Percentiles rank a stretch among this genome's conserved stretches.
Conservation (phyloP, 306 rosid genomes). For the Begonia fuchsioides region DNA sequence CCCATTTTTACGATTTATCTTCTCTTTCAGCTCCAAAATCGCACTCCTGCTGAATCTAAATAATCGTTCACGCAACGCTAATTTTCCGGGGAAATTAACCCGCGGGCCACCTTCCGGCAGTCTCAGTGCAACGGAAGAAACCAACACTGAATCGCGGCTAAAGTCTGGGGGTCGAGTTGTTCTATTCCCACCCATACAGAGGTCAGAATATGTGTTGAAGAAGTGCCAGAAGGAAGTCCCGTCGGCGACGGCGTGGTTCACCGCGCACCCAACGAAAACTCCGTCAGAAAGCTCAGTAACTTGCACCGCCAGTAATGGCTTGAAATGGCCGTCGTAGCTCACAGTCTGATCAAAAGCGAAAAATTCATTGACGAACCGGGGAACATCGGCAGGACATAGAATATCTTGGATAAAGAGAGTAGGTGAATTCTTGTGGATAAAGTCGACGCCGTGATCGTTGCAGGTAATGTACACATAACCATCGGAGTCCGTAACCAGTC, state of each 20-base stretch:
- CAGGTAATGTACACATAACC: slow-evolving; percentile 49
- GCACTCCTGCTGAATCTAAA: slow-evolving; percentile 68
- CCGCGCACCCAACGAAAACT: no score
- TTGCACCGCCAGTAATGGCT: no score
- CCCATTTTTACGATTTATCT: slow-evolving; percentile 20
- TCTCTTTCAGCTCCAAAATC: slow-evolving; percentile 39
- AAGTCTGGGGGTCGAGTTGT: slow-evolving; percentile 41
- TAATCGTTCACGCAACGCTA: slow-evolving; percentile 43
- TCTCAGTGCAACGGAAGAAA: slow-evolving; percentile 42
- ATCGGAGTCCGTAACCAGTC: slow-evolving; percentile 33
- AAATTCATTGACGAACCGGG: no score
- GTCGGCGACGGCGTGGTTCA: no score
- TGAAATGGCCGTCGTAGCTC: no score
- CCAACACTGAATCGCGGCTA: slow-evolving; percentile 29
- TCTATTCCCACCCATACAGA: slow-evolving; percentile 15
- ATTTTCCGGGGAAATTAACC: slow-evolving; percentile 42
- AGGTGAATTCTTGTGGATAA: slow-evolving; percentile 33
- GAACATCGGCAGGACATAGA: no score
- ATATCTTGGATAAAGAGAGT: slow-evolving; percentile 19
- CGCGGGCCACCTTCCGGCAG: slow-evolving; percentile 55
- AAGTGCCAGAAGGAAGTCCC: no score
- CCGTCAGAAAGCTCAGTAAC: no score
- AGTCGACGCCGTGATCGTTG: slow-evolving; percentile 69
- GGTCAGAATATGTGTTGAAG: slow-evolving; percentile 72
- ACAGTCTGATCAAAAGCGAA: no score